These are phyloP conservation scores for Heritiera littoralis DNA, from an alignment of 345 rosid species.

Conservation along the genomic window DNA sequence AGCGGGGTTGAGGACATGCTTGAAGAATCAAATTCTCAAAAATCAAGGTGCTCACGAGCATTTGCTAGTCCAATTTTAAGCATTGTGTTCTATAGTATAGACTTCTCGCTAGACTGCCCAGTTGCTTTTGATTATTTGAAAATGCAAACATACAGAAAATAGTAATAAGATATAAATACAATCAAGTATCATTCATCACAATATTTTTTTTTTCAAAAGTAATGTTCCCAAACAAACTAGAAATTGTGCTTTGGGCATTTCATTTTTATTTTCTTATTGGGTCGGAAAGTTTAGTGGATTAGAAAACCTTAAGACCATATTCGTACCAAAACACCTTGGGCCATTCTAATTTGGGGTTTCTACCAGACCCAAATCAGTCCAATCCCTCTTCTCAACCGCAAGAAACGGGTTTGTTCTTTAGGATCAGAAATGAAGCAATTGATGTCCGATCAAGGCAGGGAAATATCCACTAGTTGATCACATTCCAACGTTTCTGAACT, in stretches of 20 bases:
- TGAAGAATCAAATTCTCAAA: neutral
- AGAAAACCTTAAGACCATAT: neutral
- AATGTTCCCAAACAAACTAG: too few relatives aligned
- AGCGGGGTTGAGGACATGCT: slow-evolving; percentile 47
- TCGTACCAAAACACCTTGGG: neutral
- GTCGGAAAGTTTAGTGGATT: too few relatives aligned
- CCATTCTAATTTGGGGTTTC: neutral
- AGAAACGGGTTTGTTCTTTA: too few relatives aligned
- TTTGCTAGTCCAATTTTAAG: neutral
- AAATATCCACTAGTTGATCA: neutral
- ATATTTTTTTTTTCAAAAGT: too few relatives aligned
- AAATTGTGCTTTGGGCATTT: too few relatives aligned
- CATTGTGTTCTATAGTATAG: neutral
- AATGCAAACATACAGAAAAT: too few relatives aligned
- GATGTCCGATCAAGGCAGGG: neutral
- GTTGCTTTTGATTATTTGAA: neutral
- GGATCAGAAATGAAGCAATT: too few relatives aligned
- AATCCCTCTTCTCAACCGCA: neutral
- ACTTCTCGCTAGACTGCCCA: neutral
- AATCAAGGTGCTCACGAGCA: neutral
- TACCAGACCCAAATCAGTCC: neutral
- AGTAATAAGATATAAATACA: too few relatives aligned
- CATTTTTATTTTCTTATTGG: neutral
- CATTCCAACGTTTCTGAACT: neutral
- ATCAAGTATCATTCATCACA: too few relatives aligned